Evolutionary conservation across 164 flowering plant genomes (phyloP).

Genomic region (Stephania cephalantha): DNA sequence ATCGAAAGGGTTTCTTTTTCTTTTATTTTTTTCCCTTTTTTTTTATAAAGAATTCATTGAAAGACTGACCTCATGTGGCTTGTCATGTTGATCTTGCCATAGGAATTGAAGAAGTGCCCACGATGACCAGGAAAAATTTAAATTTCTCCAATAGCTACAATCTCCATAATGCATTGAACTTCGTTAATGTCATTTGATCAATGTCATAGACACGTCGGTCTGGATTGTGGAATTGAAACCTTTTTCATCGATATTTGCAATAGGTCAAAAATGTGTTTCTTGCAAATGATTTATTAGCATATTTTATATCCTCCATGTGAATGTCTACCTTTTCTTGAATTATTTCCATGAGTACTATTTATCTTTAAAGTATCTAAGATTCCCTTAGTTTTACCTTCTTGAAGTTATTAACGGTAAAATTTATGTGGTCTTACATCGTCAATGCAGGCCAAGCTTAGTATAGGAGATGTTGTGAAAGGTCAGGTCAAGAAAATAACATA

Average conservation of each 20-base stretch:
- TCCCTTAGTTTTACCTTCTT: too few relatives aligned
- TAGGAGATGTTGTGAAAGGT: slow-evolving; percentile 87
- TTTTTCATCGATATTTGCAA: neutral
- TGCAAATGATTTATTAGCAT: neutral
- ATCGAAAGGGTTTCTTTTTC: too few relatives aligned
- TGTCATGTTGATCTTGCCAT: too few relatives aligned
- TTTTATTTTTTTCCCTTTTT: too few relatives aligned
- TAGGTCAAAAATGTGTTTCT: too few relatives aligned
- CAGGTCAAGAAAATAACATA: slow-evolving; percentile 76
- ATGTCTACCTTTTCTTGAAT: too few relatives aligned
- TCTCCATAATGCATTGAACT: neutral
- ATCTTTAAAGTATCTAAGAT: neutral
- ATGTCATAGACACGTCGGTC: neutral
- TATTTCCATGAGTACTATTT: neutral
- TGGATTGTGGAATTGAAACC: neutral
- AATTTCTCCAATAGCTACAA: neutral
- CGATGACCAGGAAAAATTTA: too few relatives aligned
- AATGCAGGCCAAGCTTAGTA: slow-evolving; percentile 67
- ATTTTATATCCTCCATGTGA: neutral
- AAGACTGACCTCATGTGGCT: too few relatives aligned
- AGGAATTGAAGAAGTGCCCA: too few relatives aligned
- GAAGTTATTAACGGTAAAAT: neutral
- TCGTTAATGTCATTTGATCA: neutral
- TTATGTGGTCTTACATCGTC: slow-evolving; percentile 1
- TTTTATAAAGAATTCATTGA: too few relatives aligned